Evolutionary conservation across 495 filamentous ascomycete genomes (phyloP).

Genomic region (Penicillium goetzii): DNA sequence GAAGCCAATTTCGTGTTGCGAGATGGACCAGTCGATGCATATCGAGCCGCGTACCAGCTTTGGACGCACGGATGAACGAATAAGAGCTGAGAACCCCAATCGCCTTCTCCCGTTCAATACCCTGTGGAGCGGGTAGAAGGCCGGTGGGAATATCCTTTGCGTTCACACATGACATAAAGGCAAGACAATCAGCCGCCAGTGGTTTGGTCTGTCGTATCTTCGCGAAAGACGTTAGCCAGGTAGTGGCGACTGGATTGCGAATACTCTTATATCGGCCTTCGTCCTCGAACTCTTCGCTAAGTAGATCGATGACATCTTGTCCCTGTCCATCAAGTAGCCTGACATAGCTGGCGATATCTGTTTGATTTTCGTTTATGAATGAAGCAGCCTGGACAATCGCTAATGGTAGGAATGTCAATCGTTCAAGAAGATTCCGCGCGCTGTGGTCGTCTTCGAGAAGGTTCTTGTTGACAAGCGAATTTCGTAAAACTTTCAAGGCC

Average conservation of each 20-base stretch:
- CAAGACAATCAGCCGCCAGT: constrained; percentile 42
- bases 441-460: constrained; percentile 23
- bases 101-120: constrained; percentile 28
- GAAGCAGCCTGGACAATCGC: constrained; percentile 49
- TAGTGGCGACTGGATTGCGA: constrained; percentile 56
- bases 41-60: neutral
- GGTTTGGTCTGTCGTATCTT: constrained; percentile 43
- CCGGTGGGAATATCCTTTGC: constrained; percentile 26
- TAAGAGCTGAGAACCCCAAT: constrained; percentile 40
- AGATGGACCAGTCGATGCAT: constrained; percentile 35
- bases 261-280: constrained; percentile 42
- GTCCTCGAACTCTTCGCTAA: constrained; percentile 57
- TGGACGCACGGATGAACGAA: constrained; percentile 30
- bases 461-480: constrained; percentile 30
- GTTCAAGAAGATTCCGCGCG: constrained; percentile 26
- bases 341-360: constrained; percentile 47
- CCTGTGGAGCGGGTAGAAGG: constrained; percentile 18
- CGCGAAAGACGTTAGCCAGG: constrained; percentile 58
- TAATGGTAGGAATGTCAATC: constrained; percentile 42
- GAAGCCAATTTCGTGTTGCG: constrained; percentile 41
- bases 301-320: constrained; percentile 40
- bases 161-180: constrained; percentile 49
- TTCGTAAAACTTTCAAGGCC: constrained; percentile 26
- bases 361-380: constrained; percentile 48
- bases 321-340: constrained; percentile 46